Base-by-base conservation (phyloP, 352 stramenopile genomes). In the Thalassiosira ordinaria region DNA sequence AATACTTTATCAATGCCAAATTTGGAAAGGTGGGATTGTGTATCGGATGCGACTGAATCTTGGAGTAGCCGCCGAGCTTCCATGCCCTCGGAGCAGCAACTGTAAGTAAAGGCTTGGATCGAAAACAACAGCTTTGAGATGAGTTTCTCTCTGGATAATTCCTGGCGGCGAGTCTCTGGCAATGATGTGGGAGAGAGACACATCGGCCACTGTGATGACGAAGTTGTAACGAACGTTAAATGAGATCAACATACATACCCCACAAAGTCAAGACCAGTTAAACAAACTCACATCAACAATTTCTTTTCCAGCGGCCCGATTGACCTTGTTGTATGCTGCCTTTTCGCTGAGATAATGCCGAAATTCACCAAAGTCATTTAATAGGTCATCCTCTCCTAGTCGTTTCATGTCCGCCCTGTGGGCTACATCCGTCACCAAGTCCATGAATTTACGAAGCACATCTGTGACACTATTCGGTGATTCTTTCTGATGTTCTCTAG, bases 41-140 rank as follows among this genome's bases (percentile, higher is more conserved):
- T 61, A 0, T 76, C 53, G 44, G 22, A 72, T 44, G 44, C 22
- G n/a, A 56, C 33, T 33, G 26, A 55, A 61, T 51, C 44, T 1
- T 65, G 64, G 1, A 84, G 68, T 26, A 87, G 51, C 44, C 87
- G 68, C 33, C 78, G 49, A 16, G 66, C 77, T 73, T 94, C 89
- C 57, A 70, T 60, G 26, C 70, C 67, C 69, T 94, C 89, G 14
- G 73, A 86, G 49, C 85, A 91, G 57, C 76, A 87, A 37, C 74
- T 93, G 37, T 93, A 94, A 1, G 81, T 88, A 56, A 94, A 92
- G 24, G 86, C 67, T 82, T 93, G 86, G 52, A 92, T 91, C 2
- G 89, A 86, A 69, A 92, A 87, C 24, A 92, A 72, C 1, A 92
- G 64, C 56, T 94, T 94, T 5, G 85, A 92, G 11, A 94, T 52